Conservation (phyloP, 202 grass and related monocot genomes). For the Setaria italica region DNA sequence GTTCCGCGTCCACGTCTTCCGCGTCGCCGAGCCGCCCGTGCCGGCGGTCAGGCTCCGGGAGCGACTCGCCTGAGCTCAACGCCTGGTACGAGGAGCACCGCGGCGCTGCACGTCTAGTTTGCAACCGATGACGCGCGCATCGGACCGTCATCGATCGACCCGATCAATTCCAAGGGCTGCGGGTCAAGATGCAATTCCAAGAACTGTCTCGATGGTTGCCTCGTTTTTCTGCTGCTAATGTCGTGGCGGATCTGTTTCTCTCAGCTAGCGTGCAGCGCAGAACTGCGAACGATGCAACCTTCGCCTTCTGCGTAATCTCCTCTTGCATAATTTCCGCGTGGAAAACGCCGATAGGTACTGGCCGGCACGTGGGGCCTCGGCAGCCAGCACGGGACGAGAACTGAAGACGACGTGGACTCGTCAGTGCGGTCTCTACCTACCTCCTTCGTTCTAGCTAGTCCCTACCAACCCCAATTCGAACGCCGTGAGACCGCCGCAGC, state of each 20-base stretch:
- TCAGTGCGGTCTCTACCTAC: neutral
- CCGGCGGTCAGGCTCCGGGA: constrained; percentile 46
- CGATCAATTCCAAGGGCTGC: neutral
- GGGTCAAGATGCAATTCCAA: neutral
- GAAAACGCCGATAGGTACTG: constrained; percentile 1
- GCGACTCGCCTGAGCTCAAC: neutral
- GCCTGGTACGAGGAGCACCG: too few relatives aligned
- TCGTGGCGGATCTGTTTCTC: neutral
- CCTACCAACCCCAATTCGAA: neutral
- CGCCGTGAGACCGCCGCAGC: neutral
- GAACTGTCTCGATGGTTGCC: too few relatives aligned
- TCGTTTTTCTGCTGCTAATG: neutral
- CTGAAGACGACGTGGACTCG: neutral
- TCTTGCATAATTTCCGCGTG: neutral
- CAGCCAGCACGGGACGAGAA: neutral
- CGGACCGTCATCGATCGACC: neutral
- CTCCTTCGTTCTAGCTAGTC: too few relatives aligned
- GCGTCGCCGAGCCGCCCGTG: constrained; percentile 53
- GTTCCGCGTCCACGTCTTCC: constrained; percentile 76
- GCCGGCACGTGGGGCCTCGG: neutral
- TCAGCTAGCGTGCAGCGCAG: neutral
- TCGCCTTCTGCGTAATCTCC: too few relatives aligned
- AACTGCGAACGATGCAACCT: neutral
- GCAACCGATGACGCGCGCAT: neutral
- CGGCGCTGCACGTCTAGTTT: too few relatives aligned